Conservation (phyloP, 352 stramenopile genomes). For the Chrysophaeum taylorii region DNA sequence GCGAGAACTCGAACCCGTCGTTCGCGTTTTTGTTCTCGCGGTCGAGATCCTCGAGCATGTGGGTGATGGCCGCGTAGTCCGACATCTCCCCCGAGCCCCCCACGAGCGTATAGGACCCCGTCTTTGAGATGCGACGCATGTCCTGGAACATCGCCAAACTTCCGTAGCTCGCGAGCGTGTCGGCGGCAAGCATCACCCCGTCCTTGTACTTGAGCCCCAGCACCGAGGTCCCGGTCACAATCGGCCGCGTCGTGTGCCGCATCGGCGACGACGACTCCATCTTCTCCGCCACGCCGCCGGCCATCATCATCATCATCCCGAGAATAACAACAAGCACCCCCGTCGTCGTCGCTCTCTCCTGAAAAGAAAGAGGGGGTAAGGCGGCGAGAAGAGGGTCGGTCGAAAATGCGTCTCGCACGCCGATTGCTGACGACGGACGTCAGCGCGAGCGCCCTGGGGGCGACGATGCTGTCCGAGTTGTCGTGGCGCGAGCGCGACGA, state of each 20-base stretch:
- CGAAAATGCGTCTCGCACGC: no score
- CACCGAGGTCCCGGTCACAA: constrained; percentile 94
- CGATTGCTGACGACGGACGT: no score
- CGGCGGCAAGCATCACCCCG: constrained; percentile 91
- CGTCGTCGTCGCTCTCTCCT: no score
- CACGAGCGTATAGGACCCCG: constrained; percentile 70
- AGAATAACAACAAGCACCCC: no score
- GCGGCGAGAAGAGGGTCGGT: no score
- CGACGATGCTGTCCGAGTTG: no score
- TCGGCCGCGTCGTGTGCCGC: constrained; percentile 61
- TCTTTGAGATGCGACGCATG: constrained; percentile 42
- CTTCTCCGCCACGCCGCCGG: no score
- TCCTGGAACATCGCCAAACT: constrained; percentile 91
- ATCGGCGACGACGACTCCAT: constrained; percentile 13
- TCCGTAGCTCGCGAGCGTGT: constrained; percentile 94
- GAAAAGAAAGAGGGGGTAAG: no score
- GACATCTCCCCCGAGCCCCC: constrained; percentile 84
- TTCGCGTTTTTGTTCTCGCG: constrained; percentile 87
- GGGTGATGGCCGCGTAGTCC: constrained; percentile 90
- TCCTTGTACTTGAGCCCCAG: constrained; percentile 85
- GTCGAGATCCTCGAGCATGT: constrained; percentile 82
- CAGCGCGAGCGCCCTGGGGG: no score
- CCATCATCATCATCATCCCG: no score
- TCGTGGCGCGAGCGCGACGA: no score
- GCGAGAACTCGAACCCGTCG: constrained; percentile 81